Evolutionary conservation across 2,329 filamentous ascomycete species (phyloP).

Genomic region (Diaporthe helianthi): DNA sequence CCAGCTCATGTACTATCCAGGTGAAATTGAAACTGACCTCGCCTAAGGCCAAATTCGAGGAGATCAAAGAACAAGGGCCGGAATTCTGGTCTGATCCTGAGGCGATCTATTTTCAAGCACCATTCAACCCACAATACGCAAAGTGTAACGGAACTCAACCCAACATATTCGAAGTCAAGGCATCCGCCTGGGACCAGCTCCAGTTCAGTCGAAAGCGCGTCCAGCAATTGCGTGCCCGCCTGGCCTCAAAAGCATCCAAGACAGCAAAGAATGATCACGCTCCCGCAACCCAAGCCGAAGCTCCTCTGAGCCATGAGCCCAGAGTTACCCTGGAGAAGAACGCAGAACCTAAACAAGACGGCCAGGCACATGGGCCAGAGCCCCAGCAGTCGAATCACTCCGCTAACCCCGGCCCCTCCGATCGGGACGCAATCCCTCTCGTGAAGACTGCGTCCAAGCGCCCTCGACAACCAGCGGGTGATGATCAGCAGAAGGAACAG

Average conservation of each 20-base stretch:
- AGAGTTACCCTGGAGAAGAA: neutral
- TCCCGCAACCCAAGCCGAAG: too few relatives aligned
- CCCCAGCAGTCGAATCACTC: neutral
- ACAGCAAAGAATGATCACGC: rapidly evolving
- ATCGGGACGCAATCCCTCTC: neutral
- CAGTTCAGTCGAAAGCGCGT: neutral
- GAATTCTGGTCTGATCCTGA: neutral
- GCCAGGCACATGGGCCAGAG: neutral
- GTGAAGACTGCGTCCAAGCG: neutral
- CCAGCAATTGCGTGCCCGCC: neutral
- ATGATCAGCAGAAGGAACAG: too few relatives aligned
- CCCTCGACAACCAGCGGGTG: neutral
- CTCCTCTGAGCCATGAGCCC: neutral
- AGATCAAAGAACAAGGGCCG: neutral
- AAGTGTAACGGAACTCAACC: neutral
- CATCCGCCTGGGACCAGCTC: neutral
- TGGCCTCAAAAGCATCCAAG: neutral
- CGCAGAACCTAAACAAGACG: neutral
- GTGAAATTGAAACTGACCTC: neutral
- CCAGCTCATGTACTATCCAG: too few relatives aligned
- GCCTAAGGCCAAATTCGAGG: neutral
- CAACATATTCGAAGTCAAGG: neutral
- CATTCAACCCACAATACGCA: neutral
- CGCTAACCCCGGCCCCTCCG: neutral
- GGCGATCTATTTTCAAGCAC: too few relatives aligned